Percentiles rank a stretch among this genome's conserved stretches.
Conservation (phyloP, 208 protist genomes). For the Leishmania amazonensis region DNA sequence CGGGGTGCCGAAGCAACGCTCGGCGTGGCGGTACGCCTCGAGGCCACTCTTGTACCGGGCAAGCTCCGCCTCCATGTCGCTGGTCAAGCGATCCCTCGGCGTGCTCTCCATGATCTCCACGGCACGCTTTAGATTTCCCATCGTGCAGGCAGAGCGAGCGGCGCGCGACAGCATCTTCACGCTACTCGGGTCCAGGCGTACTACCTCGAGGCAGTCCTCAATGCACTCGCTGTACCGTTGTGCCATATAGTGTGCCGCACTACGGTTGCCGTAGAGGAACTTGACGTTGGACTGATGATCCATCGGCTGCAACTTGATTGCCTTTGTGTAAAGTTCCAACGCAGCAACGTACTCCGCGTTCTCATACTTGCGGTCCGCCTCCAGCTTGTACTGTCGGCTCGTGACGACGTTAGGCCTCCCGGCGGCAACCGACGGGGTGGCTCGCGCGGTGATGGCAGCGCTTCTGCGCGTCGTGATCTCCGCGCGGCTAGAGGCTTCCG, state of each 20-base stretch:
- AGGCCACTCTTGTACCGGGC: conserved; percentile 62
- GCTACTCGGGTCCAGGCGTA: conserved; percentile 73
- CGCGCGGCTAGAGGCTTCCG: neutral
- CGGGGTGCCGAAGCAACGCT: conserved; percentile 61
- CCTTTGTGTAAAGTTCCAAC: conserved; percentile 85
- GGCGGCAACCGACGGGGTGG: neutral
- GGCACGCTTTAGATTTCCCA: conserved; percentile 80
- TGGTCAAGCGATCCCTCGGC: conserved; percentile 40
- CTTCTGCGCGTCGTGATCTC: conserved; percentile 13
- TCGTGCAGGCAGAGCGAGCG: conserved; percentile 70
- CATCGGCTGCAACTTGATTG: conserved; percentile 66
- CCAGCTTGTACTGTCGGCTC: conserved; percentile 73
- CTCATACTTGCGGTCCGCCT: conserved; percentile 90
- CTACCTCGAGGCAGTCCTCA: conserved; percentile 76
- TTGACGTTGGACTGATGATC: conserved; percentile 64
- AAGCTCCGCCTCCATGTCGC: conserved; percentile 45
- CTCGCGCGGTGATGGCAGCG: neutral
- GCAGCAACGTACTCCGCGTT: conserved; percentile 75
- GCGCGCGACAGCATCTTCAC: conserved; percentile 75
- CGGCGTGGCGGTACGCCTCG: conserved; percentile 64
- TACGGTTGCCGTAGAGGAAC: conserved; percentile 86
- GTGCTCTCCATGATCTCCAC: conserved; percentile 60
- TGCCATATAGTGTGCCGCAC: conserved; percentile 89
- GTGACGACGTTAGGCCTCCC: conserved; percentile 7
- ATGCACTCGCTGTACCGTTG: conserved; percentile 81